Conservation (phyloP, 768 basidiomycete species). For the Lactarius evosmus region DNA sequence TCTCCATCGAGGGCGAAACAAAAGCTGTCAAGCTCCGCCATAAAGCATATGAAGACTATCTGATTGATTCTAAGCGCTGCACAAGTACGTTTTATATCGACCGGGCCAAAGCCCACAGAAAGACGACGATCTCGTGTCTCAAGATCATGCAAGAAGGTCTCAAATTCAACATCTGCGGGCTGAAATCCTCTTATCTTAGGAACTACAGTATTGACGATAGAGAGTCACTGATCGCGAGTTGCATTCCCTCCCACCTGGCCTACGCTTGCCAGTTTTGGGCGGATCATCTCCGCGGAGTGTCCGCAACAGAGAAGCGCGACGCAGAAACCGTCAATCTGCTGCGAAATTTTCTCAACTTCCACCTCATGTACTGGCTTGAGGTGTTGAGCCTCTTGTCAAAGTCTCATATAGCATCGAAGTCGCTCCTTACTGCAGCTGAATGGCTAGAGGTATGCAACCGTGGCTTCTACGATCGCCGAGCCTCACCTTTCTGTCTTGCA, state of each 20-base stretch:
- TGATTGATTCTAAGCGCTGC: slow-evolving; percentile 22
- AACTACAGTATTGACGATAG: slow-evolving; percentile 34
- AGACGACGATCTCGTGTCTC: slow-evolving; percentile 34
- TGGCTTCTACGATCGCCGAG: neutral
- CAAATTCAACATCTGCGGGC: slow-evolving; percentile 41
- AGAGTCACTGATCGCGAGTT: slow-evolving; percentile 22
- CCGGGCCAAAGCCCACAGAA: slow-evolving; percentile 4
- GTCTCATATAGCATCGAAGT: slow-evolving; percentile 25
- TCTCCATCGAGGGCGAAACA: slow-evolving; percentile 11
- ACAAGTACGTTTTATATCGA: slow-evolving; percentile 13
- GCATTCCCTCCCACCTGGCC: slow-evolving; percentile 34
- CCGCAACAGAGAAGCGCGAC: slow-evolving; percentile 18
- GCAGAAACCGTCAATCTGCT: slow-evolving; percentile 25
- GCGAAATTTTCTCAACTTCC: slow-evolving; percentile 29
- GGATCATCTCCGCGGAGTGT: slow-evolving; percentile 30
- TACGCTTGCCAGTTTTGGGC: slow-evolving; percentile 42
- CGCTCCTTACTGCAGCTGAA: slow-evolving; percentile 19
- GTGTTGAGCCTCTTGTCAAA: slow-evolving; percentile 32
- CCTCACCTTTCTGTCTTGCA: neutral
- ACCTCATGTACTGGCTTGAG: slow-evolving; percentile 42
- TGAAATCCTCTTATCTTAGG: slow-evolving; percentile 36
- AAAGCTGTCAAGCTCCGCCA: slow-evolving; percentile 19
- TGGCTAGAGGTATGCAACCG: slow-evolving; percentile 20
- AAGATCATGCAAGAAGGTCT: slow-evolving; percentile 35
- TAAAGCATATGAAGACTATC: slow-evolving; percentile 17